These are phyloP conservation scores for Zymoseptoria passerinii DNA, from an alignment of 2,329 filamentous ascomycete genomes.

Conservation along the genomic window DNA sequence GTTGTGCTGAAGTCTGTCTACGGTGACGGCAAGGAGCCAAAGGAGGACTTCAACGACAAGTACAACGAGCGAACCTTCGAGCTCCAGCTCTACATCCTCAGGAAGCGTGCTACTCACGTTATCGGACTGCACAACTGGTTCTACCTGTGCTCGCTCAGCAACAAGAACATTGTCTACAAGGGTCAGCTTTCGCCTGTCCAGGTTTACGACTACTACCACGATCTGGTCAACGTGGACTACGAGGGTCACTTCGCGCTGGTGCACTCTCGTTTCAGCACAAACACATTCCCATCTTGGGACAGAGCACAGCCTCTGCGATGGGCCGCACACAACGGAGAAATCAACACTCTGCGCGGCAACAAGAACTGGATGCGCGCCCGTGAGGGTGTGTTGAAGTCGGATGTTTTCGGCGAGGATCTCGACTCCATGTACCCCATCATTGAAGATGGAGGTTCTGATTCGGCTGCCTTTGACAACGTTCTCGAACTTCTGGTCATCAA, in stretches of 20 bases:
- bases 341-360: slow-evolving; percentile 93
- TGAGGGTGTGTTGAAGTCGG: slow-evolving; percentile 88
- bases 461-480: slow-evolving; percentile 94
- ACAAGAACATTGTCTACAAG: slow-evolving; percentile 99
- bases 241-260: slow-evolving; percentile 95
- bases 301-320: slow-evolving; percentile 91
- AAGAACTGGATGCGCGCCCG: slow-evolving; percentile 99
- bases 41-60: slow-evolving; percentile 65
- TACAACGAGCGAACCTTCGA: slow-evolving; percentile 86
- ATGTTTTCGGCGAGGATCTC: slow-evolving; percentile 85
- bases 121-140: slow-evolving; percentile 98
- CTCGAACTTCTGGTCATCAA: slow-evolving; percentile 91
- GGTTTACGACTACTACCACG: slow-evolving; percentile 97
- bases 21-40: slow-evolving; percentile 69
- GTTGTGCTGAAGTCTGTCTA: slow-evolving; percentile 82
- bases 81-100: slow-evolving; percentile 84
- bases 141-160: slow-evolving; percentile 91
- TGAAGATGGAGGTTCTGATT: slow-evolving; percentile 93
- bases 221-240: slow-evolving; percentile 93
- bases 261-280: slow-evolving; percentile 94
- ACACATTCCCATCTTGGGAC: slow-evolving; percentile 98
- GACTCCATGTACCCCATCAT: slow-evolving; percentile 88
- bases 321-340: slow-evolving; percentile 98
- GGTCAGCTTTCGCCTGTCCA: slow-evolving; percentile 88
- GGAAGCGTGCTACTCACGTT: slow-evolving; percentile 89